Conservation (phyloP, 192 early-diverging fungal genomes). For the Borealophlyctis nickersoniae region DNA sequence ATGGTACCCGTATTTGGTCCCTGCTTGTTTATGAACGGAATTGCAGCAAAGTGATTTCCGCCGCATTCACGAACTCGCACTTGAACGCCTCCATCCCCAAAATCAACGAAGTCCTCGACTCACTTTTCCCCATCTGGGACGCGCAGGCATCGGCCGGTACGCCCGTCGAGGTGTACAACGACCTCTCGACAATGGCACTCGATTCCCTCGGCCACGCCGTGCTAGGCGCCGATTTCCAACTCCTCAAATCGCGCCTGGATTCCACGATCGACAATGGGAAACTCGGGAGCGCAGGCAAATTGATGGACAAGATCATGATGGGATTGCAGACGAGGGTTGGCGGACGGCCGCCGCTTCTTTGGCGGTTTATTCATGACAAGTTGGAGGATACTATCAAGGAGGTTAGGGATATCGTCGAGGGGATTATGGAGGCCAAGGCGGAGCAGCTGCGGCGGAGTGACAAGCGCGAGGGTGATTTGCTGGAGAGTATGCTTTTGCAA, state of each 20-base stretch:
- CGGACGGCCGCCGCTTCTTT: neutral
- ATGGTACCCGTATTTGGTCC: too few relatives aligned
- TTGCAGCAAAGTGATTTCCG: neutral
- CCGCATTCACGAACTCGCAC: neutral
- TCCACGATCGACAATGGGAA: too few relatives aligned
- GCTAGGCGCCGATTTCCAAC: neutral
- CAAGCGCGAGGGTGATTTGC: neutral
- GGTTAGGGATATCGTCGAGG: neutral
- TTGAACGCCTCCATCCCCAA: neutral
- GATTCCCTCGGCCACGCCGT: neutral
- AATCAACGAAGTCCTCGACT: neutral
- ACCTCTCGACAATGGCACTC: neutral
- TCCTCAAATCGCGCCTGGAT: too few relatives aligned
- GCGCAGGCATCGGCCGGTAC: neutral
- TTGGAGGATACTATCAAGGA: neutral
- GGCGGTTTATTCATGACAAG: neutral
- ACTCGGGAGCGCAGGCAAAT: neutral
- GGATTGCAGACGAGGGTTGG: neutral
- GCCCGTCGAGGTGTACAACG: neutral
- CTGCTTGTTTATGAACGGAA: too few relatives aligned
- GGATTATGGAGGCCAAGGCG: neutral
- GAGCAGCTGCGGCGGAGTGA: neutral
- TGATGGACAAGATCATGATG: neutral
- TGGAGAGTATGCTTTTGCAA: neutral
- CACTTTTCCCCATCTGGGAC: neutral